phyloP scores from a whole-genome alignment of 2,329 filamentous ascomycete genomes.

The Colletotrichum tamarilloi region DNA sequence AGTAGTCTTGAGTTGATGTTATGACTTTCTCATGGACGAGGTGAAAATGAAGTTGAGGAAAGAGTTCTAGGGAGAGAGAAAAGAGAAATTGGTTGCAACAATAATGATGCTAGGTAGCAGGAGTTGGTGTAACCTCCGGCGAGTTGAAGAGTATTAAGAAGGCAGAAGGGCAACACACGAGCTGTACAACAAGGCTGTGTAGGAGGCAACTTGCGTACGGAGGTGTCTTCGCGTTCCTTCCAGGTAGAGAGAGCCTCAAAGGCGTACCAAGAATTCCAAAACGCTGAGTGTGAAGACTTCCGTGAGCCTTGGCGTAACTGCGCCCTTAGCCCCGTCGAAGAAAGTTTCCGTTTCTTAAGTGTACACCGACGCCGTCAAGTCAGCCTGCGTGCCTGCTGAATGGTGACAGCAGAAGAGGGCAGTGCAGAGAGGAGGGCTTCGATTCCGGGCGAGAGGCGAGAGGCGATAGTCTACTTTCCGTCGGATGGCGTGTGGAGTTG shows the following conservation, averaged over 20 bases:
- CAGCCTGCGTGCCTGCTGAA: background rate
- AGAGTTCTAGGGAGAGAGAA: background rate
- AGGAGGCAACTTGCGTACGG: background rate
- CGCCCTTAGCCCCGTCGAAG: constrained; percentile 30
- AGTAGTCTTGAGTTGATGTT: background rate
- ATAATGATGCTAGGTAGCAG: background rate
- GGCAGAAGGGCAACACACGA: background rate
- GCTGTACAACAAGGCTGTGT: background rate
- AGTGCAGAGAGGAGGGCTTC: constrained; percentile 18
- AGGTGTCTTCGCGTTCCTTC: background rate
- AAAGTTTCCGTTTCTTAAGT: constrained; percentile 3
- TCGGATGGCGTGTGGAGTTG: background rate
- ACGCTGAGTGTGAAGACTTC: background rate
- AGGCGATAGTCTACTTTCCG: constrained; percentile 5
- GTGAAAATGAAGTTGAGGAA: background rate
- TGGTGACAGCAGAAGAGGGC: constrained; percentile 7
- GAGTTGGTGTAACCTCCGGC: background rate
- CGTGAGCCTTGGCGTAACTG: constrained; percentile 19
- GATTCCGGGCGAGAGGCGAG: constrained; percentile 11
- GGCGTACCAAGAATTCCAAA: constrained; percentile 17
- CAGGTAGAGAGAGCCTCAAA: background rate
- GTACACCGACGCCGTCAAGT: constrained; percentile 1
- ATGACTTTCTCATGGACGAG: constrained; percentile 6
- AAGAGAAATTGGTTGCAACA: background rate
- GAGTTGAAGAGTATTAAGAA: constrained; percentile 23